Evolutionary conservation across 768 basidiomycete species (phyloP), one percentile per base, ranked within the genome.

Genomic region (Suillus alpinus): DNA sequence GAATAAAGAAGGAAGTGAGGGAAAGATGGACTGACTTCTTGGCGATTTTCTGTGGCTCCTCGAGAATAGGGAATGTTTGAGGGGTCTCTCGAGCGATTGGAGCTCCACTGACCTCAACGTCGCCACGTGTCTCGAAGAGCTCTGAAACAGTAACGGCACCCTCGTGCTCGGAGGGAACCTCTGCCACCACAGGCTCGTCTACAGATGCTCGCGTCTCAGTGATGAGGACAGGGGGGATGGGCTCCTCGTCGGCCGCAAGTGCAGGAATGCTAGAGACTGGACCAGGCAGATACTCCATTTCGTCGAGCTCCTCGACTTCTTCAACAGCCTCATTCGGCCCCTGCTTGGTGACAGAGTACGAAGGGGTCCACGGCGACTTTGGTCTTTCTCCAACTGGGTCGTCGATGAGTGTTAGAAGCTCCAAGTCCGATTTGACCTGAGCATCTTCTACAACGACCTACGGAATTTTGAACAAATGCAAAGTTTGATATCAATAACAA

Each of bases 331-430:
- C 60, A 14, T 44, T 51, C 4, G 61, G 49, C 13, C 76, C 76
- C 64, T 76, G 75, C 29, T 59, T 66, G 47, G 68, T 70, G 34
- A 76, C 76, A 39, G 76, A 75, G 60, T 76, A 76, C 9, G 74
- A 76, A 20, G 75, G 67, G 3, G 70, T 70, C 75, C 73, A 75
- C n/a, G 71, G 70, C 1, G 75, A 75, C 57, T 67, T 67, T n/a
- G 70, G 70, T 46, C 69, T 67, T 34, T 73, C 69, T 12, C 51
- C 52, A 20, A 58, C 26, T 16, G 52, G 44, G 16, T 36, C 59
- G 34, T 58, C 60, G 20, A 32, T 37, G 16, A 44, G 47, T 16
- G 49, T 61, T n/a, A 62, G 36, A 29, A 60, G 56, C 23, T 32
- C 57, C 5, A 39, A 52, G 37, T 55, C 53, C 6, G 14, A 31